Conservation (phyloP, 75 land plant genomes). For the Sequoiadendron giganteum region DNA sequence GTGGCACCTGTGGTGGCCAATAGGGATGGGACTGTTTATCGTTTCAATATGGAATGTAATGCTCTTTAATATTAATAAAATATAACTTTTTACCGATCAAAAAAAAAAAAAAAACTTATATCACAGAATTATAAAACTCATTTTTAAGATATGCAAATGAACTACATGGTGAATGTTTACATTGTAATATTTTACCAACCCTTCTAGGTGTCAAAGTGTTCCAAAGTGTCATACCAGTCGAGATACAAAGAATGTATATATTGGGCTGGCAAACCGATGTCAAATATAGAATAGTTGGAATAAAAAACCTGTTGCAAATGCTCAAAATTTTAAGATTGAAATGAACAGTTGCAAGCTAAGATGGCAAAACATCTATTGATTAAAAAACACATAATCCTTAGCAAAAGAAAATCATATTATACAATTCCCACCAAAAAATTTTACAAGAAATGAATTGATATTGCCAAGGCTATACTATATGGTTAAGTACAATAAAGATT, state of each 20-base stretch:
- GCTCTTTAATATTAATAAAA: too few relatives aligned
- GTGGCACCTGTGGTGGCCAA: too few relatives aligned
- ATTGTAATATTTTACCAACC: neutral
- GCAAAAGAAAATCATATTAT: neutral
- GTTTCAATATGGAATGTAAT: too few relatives aligned
- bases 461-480: neutral
- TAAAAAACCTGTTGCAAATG: slow-evolving; percentile 10
- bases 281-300: slow-evolving; percentile 6
- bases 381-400: neutral
- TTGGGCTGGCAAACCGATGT: slow-evolving; percentile 1
- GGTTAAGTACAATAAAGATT: neutral
- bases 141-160: neutral
- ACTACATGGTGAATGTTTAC: neutral
- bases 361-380: neutral
- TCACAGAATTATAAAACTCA: neutral
- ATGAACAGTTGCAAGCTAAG: neutral
- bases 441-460: neutral
- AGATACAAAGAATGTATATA: slow-evolving; percentile 7
- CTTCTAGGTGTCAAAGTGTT: neutral
- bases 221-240: slow-evolving; percentile 5
- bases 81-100: too few relatives aligned
- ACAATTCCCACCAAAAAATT: neutral
- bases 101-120: neutral
- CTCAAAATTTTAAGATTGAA: neutral
- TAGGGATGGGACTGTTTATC: too few relatives aligned